Evolutionary conservation across 2,329 filamentous ascomycete genomes (phyloP).

Genomic region (Cytospora piceae): DNA sequence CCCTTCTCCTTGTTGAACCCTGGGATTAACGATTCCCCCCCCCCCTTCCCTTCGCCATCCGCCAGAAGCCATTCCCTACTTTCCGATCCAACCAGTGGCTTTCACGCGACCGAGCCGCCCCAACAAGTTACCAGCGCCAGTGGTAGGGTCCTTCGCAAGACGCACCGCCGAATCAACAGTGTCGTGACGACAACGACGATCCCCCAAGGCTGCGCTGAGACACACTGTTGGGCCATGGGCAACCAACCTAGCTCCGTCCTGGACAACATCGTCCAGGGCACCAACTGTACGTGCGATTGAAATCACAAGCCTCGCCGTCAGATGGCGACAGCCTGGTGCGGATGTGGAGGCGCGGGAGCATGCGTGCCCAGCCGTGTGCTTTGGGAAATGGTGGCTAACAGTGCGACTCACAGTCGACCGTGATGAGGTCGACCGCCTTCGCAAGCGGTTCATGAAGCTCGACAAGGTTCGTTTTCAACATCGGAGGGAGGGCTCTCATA

Average conservation of each 20-base stretch:
- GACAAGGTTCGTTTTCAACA: constrained; percentile 73
- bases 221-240: constrained; percentile 53
- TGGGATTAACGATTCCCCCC: constrained; percentile 6
- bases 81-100: neutral
- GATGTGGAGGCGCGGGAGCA: neutral
- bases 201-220: constrained; percentile 11
- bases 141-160: constrained; percentile 9
- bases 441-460: constrained; percentile 98
- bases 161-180: neutral
- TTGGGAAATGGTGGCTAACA: constrained; percentile 10
- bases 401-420: constrained; percentile 73
- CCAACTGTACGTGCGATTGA: constrained; percentile 72
- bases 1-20: constrained; percentile 11
- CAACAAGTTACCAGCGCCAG: constrained; percentile 20
- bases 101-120: neutral
- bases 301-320: neutral
- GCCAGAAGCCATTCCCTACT: neutral
- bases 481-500: neutral
- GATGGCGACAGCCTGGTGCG: neutral
- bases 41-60: neutral
- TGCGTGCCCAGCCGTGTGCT: neutral
- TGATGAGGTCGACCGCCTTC: constrained; percentile 92
- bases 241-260: constrained; percentile 76
- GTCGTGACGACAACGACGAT: constrained; percentile 6
- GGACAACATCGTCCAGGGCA: constrained; percentile 94